Evolutionary conservation across 495 filamentous ascomycete genomes (phyloP), one percentile per base, ranked within the genome.

Genomic region (Astrothelium subdiscretum): DNA sequence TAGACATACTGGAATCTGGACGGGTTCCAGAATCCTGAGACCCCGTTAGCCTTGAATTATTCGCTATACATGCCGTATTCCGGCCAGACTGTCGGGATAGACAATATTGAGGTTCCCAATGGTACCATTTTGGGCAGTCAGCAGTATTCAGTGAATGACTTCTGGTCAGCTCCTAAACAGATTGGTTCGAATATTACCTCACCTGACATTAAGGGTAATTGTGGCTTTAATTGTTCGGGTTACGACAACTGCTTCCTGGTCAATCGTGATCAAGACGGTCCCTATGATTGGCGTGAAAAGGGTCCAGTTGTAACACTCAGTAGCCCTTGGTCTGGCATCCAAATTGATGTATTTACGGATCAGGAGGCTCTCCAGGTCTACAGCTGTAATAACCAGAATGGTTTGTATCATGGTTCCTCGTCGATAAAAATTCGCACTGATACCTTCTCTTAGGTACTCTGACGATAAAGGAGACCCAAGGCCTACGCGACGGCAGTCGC

Each of bases 1-100:
- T 85, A 90, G 76, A 83, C 87, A 57, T 95, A 95, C 77, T 95
- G 89, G 89, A 94, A 95, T 73, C 77, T 95, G 60, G 89, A 92
- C 70, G 90, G 84, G 11, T 95, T 91, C 71, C 74, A 71, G 32
- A 74, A 75, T 52, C 66, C 71, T 18, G 61, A 85, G 69, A 85
- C 85, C 2, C 69, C 79, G 18, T 80, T 76, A 6, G 79, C 84
- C 27, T 77, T 95, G n/a, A 85, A 91, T 67, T 83, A 94, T 72
- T 73, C 63, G 3, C 75, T 95, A 42, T 82, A 85, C 63, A 66
- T 95, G 67, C 90, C 90, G 2, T 83, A 88, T 63, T 83, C 83
- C 43, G 80, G 81, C 32, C 85, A 87, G 62, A 82, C 87, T 64
- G 74, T 92, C 31, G 87, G 69, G n/a, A 83, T 82, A 2, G 90